phyloP scores from a whole-genome alignment of 169 alveolate species.

The Plasmodium cynomolgi region DNA sequence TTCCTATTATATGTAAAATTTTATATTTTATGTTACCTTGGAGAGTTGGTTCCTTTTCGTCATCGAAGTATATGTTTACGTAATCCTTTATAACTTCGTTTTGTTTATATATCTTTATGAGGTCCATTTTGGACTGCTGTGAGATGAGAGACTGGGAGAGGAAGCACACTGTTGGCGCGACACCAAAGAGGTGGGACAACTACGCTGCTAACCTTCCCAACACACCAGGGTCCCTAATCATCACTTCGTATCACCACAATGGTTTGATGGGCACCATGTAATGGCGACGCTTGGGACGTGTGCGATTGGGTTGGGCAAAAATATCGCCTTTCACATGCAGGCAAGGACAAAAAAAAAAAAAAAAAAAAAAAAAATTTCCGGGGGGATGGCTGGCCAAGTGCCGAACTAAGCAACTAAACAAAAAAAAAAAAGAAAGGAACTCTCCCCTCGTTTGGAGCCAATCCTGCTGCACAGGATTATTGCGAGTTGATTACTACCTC shows the following conservation, averaged over 20 bases:
- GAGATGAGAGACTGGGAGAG: background rate
- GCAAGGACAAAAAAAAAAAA: background rate
- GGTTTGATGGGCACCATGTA: background rate
- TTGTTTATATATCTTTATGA: slow-evolving; percentile 40
- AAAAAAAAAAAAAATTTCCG: background rate
- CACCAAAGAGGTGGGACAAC: background rate
- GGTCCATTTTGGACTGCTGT: slow-evolving; percentile 23
- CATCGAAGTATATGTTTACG: slow-evolving; percentile 54
- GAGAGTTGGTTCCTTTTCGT: slow-evolving; percentile 11
- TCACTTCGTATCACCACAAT: background rate
- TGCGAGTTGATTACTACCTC: background rate
- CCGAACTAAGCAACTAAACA: background rate
- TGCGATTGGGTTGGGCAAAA: background rate
- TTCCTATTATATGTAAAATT: slow-evolving; percentile 95
- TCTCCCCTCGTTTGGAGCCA: background rate
- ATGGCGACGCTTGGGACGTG: background rate
- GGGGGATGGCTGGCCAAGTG: background rate
- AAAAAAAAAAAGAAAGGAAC: background rate
- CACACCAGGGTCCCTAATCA: background rate
- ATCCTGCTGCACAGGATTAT: background rate
- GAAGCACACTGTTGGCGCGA: background rate
- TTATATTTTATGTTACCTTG: slow-evolving; percentile 72
- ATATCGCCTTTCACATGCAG: background rate
- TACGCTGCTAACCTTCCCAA: background rate
- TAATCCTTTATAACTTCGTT: slow-evolving; percentile 48